Evolutionary conservation across 441 rosid genomes (phyloP), one percentile per base, ranked within the genome.

Genomic region (Populus tomentosa): DNA sequence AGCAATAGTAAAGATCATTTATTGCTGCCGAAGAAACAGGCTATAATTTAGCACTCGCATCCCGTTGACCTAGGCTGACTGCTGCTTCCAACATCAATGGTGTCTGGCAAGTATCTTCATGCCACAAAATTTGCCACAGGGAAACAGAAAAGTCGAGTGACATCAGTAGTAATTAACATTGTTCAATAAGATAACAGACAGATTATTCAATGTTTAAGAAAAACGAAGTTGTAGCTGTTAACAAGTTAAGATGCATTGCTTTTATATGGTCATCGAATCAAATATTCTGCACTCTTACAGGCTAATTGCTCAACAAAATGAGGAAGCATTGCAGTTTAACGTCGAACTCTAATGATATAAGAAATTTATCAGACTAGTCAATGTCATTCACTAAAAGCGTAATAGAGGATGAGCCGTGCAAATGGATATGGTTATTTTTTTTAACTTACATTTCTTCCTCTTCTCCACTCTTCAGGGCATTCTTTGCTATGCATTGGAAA

Each of bases 401-500:
- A 40, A 5, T 13, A 13, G 36, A 24, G 18, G 20, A 0, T 4
- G 23, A 7, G 36, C 2, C 5, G 9, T 2, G 36, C 14, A 50
- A 24, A 71, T 36, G 14, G 9, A 42, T 11, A 23, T 61, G 36
- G 42, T 70, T 74, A 40, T 70, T 46, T 80, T 76, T 67, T 33
- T 3, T 76, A 86, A 86, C 97, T 92, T 83, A 94, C 97, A 94
- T 85, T 79, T 95, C 98, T 82, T 94, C 98, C 83, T 94, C 99
- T 79, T 94, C 95, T 36, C 94, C 98, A 66, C 87, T 95, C 90
- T 90, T 94, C 72, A 91, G 76, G 28, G 99, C 99, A 86, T 95
- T 86, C 90, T 92, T 91, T 14, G 98, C 98, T 80, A 94, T 94
- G 94, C 94, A 89, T 72, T 90, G 93, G 86, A 95, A 95, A 86